Base-by-base conservation (phyloP, 345 rosid species). In the Brassica nigra region DNA sequence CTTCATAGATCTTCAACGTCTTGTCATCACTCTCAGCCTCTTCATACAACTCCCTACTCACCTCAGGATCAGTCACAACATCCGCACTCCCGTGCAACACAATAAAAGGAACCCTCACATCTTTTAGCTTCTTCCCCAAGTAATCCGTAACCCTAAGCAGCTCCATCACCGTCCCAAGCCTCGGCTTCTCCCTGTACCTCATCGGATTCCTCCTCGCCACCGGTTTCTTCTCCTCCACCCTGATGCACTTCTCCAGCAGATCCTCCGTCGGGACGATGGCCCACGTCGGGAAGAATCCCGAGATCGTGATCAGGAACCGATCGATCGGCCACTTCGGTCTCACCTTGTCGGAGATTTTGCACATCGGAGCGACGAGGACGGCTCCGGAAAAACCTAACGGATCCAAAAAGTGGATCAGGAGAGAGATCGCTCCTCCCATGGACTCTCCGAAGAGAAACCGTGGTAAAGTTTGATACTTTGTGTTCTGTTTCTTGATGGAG, bases 311-410 rank as follows among this genome's bases (percentile, higher is more conserved):
- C 14, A 92, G 77, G 6, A 87, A 42, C 78, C 87, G 86, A 70
- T 91, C 89, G 66, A 92, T 82, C 47, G 97, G 94, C 98, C 96
- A 90, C 69, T 85, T 84, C 85, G 97, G 97, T 62, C 73, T 88
- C 27, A 88, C 83, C 70, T 88, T 85, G 37, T 92, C 94, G 1
- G 95, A 90, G 78, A 94, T 92, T 80, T 79, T 88, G 68, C 98
- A 92, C 97, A 94, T 94, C 39, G 97, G 93, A 4, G 97, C 92
- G 1, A 92, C 97, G 57, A 91, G 76, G 33, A 92, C 66, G 0
- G 97, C 95, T 3, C 98, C 97, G 6, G 23, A 20, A 20, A 20
- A 20, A 20, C 85, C 89, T 14, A 20, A 36, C 2, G 83, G 89
- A 69, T 86, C 89, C 0, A 87, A 83, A 23, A 94, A 83, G 79